A percentile compares a stretch with the other conserved stretches of the same genome.
Conservation (phyloP, 352 stramenopile genomes). For the Pythium diclinum region DNA sequence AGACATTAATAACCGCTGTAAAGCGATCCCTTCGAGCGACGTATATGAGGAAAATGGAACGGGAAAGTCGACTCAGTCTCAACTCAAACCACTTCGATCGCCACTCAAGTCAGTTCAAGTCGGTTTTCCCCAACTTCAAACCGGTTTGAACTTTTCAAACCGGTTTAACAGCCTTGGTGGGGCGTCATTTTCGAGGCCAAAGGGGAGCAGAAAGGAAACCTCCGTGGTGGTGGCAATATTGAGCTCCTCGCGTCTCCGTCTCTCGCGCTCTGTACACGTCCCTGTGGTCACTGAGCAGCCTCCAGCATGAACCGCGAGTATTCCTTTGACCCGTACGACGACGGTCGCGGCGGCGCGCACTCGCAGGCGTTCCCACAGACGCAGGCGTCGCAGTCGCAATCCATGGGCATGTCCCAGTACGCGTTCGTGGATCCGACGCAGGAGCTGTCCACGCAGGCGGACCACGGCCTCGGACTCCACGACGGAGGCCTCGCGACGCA, state of each 20-base stretch:
- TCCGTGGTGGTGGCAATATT: neutral
- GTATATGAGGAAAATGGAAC: no score
- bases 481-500: conserved; percentile 10
- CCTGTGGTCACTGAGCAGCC: neutral
- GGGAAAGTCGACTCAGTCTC: no score
- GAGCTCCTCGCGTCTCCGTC: neutral
- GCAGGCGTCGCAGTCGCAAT: conserved; percentile 43
- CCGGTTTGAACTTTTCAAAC: no score
- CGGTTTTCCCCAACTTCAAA: no score
- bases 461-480: conserved; percentile 15
- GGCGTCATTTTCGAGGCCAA: neutral
- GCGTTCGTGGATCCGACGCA: conserved; percentile 66
- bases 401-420: conserved; percentile 44
- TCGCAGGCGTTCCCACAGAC: conserved; percentile 7
- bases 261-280: neutral
- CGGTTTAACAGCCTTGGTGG: no score
- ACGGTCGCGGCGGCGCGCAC: conserved; percentile 8
- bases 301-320: conserved; percentile 24
- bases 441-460: conserved; percentile 33
- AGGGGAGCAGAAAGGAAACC: conserved; percentile 7
- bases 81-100: no score
- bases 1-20: no score
- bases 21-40: no score
- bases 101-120: no score
- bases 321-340: conserved; percentile 26